These are phyloP conservation scores for Hyaloperonospora brassicae DNA, from an alignment of 352 stramenopile genomes.

Conservation along the genomic window DNA sequence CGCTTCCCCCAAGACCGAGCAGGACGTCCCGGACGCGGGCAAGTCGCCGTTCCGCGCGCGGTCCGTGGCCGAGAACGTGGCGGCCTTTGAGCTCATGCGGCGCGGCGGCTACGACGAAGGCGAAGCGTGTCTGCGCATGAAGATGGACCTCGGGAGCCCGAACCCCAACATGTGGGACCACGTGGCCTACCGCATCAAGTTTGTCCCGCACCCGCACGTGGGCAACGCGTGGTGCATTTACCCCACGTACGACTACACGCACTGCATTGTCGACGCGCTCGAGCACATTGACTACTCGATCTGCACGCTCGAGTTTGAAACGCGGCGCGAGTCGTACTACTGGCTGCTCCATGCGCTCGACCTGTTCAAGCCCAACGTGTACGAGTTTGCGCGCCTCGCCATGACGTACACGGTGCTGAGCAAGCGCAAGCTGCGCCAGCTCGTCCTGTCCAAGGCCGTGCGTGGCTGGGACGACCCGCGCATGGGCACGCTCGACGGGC, in stretches of 20 bases:
- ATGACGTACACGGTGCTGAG: slow-evolving; percentile 98
- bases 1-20: slow-evolving; percentile 46
- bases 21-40: slow-evolving; percentile 46
- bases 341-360: slow-evolving; percentile 96
- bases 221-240: slow-evolving; percentile 99
- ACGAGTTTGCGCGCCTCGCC: slow-evolving; percentile 94
- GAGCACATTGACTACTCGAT: slow-evolving; percentile 99
- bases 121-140: slow-evolving; percentile 93
- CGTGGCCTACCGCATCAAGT: slow-evolving; percentile 98
- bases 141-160: slow-evolving; percentile 95
- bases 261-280: slow-evolving; percentile 96
- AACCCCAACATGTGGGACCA: slow-evolving; percentile 99
- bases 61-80: slow-evolving; percentile 91
- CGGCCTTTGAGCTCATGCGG: slow-evolving; percentile 97
- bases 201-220: slow-evolving; percentile 94
- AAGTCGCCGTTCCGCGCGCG: slow-evolving; percentile 89
- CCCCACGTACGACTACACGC: slow-evolving; percentile 99
- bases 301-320: slow-evolving; percentile 99
- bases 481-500: slow-evolving; percentile 96
- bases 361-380: slow-evolving; percentile 97
- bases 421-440: slow-evolving; percentile 97
- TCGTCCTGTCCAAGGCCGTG: slow-evolving; percentile 91
- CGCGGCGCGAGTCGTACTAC: slow-evolving; percentile 97
- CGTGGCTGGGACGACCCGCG: slow-evolving; percentile 92
- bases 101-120: slow-evolving; percentile 85